Conservation (phyloP, 306 rosid species). For the Psophocarpus tetragonolobus region DNA sequence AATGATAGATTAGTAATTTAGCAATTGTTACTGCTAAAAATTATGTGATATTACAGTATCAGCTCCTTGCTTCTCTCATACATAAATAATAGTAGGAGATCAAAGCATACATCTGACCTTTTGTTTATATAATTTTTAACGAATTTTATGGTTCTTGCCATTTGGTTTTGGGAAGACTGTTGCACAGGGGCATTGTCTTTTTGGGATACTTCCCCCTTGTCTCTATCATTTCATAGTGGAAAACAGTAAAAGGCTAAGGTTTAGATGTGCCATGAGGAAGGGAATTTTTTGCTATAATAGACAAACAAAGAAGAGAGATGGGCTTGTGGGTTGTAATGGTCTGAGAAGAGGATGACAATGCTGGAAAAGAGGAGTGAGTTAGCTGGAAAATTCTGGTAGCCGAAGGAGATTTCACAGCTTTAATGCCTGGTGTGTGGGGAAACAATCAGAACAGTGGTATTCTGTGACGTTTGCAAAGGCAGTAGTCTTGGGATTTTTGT, state of each 20-base stretch:
- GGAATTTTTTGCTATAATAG: neutral
- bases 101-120: neutral
- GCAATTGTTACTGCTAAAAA: neutral
- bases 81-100: constrained; percentile 16
- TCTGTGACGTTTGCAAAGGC: too few relatives aligned
- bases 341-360: neutral
- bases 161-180: neutral
- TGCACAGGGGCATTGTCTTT: neutral
- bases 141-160: neutral
- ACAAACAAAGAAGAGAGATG: neutral
- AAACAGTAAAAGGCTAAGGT: neutral
- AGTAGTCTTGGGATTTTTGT: too few relatives aligned
- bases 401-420: neutral
- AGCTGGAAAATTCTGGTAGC: neutral
- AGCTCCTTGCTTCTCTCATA: neutral
- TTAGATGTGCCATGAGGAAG: neutral
- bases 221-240: neutral
- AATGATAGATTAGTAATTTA: constrained; percentile 19
- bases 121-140: neutral
- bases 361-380: neutral
- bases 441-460: too few relatives aligned
- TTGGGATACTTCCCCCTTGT: neutral
- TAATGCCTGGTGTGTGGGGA: neutral
- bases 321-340: neutral
- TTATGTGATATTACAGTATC: neutral